Base-by-base conservation (phyloP, 106 monocot genomes). In the Apostasia ramifera region DNA sequence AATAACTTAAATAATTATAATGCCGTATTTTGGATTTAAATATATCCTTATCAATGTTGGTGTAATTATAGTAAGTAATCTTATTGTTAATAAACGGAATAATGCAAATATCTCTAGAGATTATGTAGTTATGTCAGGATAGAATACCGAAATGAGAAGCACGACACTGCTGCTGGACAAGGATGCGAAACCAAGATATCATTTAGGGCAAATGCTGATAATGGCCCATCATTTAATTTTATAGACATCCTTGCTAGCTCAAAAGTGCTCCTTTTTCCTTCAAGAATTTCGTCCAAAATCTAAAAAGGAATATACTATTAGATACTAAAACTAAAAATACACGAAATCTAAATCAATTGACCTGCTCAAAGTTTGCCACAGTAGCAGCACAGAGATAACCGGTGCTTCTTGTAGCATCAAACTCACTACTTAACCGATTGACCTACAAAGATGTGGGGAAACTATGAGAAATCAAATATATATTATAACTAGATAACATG, bases 371-470 rank as follows among this genome's bases (percentile, higher is more conserved):
- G 73, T 87, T 97, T 60, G 10, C 76, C 48, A 55, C 70, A 26
- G 86, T 87, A 26, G 92, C 89, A 57, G 92, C 97, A 85, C 97
- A 97, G 8, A 97, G 85, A 82, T 97, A 92, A 5, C 84, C 92
- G 9, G 89, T 97, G 81, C 92, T 97, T 70, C 92, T 89, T 45
- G 79, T 90, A 53, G 92, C 92, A 81, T 92, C 92, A 71, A 85
- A 97, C 59, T 97, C 89, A 63, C 87, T 47, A 73, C 67, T 78
- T 48, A 78, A 74, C 61, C 83, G 63, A 51, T 87, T 87, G n/a
- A 97, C 92, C 95, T 97, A 64, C 46, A 48, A 8, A 8, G 7
- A 12, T 44, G 13, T 7, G 13, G 2, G 13, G 12, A 5, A 45
- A 44, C 44, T 44, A 62, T 44, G 62, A 26, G 12, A 62, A 45